Evolutionary conservation across 768 basidiomycete species (phyloP).

Genomic region (Boletus edulis): DNA sequence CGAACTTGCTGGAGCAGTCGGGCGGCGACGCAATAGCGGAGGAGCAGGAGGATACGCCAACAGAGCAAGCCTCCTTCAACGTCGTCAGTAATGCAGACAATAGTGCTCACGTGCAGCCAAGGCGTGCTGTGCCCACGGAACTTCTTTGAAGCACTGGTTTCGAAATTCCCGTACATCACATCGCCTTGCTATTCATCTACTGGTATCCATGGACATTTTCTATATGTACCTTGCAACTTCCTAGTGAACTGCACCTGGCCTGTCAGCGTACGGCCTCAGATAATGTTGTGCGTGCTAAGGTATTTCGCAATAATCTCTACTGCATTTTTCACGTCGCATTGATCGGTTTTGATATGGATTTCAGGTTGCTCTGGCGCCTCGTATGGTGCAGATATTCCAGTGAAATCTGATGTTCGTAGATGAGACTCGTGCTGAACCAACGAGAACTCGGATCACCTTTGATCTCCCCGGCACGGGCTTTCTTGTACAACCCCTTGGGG

Average conservation of each 20-base stretch:
- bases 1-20: constrained; percentile 56
- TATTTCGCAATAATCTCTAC: constrained; percentile 80
- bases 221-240: constrained; percentile 11
- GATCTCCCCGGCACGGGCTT: constrained; percentile 92
- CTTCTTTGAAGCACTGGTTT: constrained; percentile 11
- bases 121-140: constrained; percentile 17
- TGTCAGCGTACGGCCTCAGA: constrained; percentile 31
- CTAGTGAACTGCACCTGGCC: constrained; percentile 7
- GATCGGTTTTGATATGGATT: constrained; percentile 87
- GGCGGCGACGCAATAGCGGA: constrained; percentile 57
- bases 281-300: constrained; percentile 63
- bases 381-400: constrained; percentile 96
- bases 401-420: constrained; percentile 71
- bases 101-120: constrained; percentile 5
- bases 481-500: constrained; percentile 97
- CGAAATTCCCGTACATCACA: constrained; percentile 3
- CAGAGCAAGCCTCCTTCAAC: constrained; percentile 19
- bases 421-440: constrained; percentile 1
- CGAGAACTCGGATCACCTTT: constrained; percentile 58
- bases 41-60: constrained; percentile 50
- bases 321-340: constrained; percentile 72
- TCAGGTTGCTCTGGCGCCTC: constrained; percentile 85
- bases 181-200: constrained; percentile 18
- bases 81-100: constrained; percentile 6
- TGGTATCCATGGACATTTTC: constrained; percentile 10